Percentiles rank a stretch among this genome's conserved stretches.
phyloP scores from a whole-genome alignment of 495 filamentous ascomycete genomes.

The Penicillium nucicola region DNA sequence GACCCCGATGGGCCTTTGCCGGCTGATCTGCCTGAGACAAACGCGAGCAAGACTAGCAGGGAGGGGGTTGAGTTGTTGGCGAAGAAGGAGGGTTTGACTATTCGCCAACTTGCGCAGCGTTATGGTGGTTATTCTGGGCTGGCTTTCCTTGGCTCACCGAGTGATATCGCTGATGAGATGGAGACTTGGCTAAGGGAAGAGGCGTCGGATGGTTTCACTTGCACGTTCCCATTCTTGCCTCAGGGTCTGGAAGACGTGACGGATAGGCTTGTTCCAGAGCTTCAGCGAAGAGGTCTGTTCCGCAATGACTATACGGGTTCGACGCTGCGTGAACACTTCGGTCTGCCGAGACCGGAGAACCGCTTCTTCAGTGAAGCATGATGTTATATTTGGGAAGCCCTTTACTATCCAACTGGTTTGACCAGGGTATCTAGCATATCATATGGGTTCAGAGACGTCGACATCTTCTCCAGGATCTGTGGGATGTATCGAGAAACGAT shows the following conservation, averaged over 20 bases:
- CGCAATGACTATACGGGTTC: conserved; percentile 41
- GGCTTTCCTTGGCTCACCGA: conserved; percentile 50
- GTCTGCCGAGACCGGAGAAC: conserved; percentile 48
- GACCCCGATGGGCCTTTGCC: conserved; percentile 50
- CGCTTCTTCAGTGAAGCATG: conserved; percentile 37
- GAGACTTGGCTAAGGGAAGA: conserved; percentile 45
- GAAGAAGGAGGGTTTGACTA: conserved; percentile 40
- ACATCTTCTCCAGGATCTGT: too few relatives aligned
- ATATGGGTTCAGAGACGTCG: too few relatives aligned
- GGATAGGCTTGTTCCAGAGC: conserved; percentile 45
- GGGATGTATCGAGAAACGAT: too few relatives aligned
- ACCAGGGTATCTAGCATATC: too few relatives aligned
- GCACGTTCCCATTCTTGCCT: conserved; percentile 47
- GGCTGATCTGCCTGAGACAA: conserved; percentile 47
- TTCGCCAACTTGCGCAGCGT: conserved; percentile 49
- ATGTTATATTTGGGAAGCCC: too few relatives aligned
- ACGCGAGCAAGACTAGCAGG: conserved; percentile 50
- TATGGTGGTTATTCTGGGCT: conserved; percentile 49
- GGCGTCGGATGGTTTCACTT: conserved; percentile 44
- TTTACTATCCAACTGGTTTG: too few relatives aligned
- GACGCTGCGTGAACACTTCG: conserved; percentile 49
- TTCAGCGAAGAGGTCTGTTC: conserved; percentile 50
- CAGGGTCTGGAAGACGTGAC: conserved; percentile 51
- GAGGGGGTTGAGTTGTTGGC: conserved; percentile 43
- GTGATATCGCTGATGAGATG: conserved; percentile 49